Evolutionary conservation across 208 protist genomes (phyloP).

Genomic region (Leishmania martiniquensis): DNA sequence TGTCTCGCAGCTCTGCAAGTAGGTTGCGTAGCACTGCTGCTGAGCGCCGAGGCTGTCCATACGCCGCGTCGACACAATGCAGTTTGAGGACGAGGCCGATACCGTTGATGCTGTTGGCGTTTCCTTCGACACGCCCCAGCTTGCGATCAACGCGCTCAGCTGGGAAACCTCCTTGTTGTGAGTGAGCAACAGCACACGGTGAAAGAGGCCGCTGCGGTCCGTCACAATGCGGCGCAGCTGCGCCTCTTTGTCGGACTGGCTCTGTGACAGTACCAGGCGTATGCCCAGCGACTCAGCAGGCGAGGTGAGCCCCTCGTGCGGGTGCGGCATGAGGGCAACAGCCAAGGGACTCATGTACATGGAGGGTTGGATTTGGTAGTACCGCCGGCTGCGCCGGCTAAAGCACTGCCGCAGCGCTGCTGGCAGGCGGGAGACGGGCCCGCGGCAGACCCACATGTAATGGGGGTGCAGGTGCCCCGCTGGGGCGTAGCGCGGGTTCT

Average conservation of each 20-base stretch:
- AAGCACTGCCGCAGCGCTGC: conserved; percentile 45
- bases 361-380: conserved; percentile 63
- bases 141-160: conserved; percentile 47
- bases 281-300: conserved; percentile 52
- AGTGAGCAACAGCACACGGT: conserved; percentile 64
- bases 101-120: neutral
- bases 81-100: conserved; percentile 15
- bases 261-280: conserved; percentile 53
- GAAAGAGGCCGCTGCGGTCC: conserved; percentile 40
- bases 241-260: conserved; percentile 54
- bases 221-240: conserved; percentile 55
- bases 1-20: conserved; percentile 22
- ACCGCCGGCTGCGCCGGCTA: conserved; percentile 63
- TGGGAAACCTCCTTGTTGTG: conserved; percentile 79
- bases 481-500: conserved; percentile 27
- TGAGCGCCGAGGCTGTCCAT: conserved; percentile 46
- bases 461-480: conserved; percentile 29
- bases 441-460: conserved; percentile 57
- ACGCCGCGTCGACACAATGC: conserved; percentile 41
- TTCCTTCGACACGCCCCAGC: conserved; percentile 47
- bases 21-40: conserved; percentile 24
- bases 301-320: conserved; percentile 37
- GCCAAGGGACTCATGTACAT: conserved; percentile 29
- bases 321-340: conserved; percentile 32
- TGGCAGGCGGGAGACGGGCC: conserved; percentile 44